Conservation (phyloP, 495 filamentous ascomycete genomes). For the Neurospora sp. region DNA sequence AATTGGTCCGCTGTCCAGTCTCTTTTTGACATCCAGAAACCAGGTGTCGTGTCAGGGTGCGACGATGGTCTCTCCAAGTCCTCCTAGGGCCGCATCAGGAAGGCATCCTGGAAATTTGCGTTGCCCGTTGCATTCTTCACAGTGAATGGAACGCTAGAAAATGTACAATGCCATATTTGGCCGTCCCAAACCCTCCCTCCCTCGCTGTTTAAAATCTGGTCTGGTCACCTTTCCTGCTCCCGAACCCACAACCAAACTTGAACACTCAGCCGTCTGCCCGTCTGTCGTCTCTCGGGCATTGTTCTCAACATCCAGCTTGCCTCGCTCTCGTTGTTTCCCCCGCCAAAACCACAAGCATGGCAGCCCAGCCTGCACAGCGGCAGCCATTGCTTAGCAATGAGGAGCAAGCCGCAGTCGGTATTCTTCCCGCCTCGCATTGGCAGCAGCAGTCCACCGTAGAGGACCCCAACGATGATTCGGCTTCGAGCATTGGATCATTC, state of each 20-base stretch:
- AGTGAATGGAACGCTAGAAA: neutral
- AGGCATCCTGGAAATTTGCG: neutral
- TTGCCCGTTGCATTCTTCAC: neutral
- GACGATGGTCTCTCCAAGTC: neutral
- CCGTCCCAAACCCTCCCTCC: neutral
- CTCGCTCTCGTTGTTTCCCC: neutral
- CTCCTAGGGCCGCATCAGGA: neutral
- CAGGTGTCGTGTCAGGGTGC: too few species aligned
- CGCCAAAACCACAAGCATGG: neutral
- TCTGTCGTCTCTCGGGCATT: neutral
- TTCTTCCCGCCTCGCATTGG: conserved; percentile 2
- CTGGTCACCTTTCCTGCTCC: neutral
- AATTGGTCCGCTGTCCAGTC: neutral
- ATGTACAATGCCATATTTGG: neutral
- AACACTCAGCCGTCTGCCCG: neutral
- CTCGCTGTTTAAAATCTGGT: neutral
- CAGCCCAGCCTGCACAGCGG: neutral
- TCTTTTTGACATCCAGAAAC: neutral
- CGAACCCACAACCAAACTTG: neutral
- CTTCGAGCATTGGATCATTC: neutral
- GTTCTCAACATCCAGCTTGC: neutral
- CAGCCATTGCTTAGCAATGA: neutral
- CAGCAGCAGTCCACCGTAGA: neutral
- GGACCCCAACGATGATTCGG: neutral
- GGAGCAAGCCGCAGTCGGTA: neutral